Base-by-base conservation (phyloP, 768 basidiomycete genomes). In the Rubroboletus pulcherrimus region DNA sequence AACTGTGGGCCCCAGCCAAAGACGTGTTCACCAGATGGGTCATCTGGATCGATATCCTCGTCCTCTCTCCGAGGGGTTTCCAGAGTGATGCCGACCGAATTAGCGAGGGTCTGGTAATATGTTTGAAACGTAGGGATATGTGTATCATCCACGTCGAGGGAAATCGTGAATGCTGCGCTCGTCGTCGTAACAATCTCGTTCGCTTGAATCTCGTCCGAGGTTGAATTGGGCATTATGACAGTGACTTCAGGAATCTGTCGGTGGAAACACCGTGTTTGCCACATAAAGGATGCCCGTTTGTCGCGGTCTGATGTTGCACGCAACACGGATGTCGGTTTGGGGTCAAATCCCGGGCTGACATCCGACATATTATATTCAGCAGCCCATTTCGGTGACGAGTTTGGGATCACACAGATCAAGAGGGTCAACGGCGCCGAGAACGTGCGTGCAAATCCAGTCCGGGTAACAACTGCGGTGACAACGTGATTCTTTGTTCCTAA, bases 61-160 rank as follows among this genome's bases (percentile, higher is more conserved):
- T 10, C 42, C 4, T 31, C 37, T 19, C n/a, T 9, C n/a, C 7
- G 34, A 40, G 42, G 54, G 3, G 29, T 49, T 33, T 17, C 33
- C 14, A 65, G n/a, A 6, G 0, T 24, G 42, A 60, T 19, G 5
- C 0, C 11, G 21, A 65, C 54, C 4, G 29, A 17, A n/a, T 54
- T 61, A n/a, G 47, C n/a, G 21, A 66, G 34, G 1, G 31, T 41
- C 48, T 56, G 44, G 37, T 64, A 66, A n/a, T 42, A 54, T 7
- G 51, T 54, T 19, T 66, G 55, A 40, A 63, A 63, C 21, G 49
- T 35, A 14, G 43, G 14, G 0, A 47, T 26, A 2, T 66, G 56
- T 15, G 4, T n/a, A 6, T 45, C 49, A 9, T 52, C 26, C 30
- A 63, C 15, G 19, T 44, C 10, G 17, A 63, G 15, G 4, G 58